Base-by-base conservation (phyloP, 768 basidiomycete species). In the Pisolithus microcarpus region DNA sequence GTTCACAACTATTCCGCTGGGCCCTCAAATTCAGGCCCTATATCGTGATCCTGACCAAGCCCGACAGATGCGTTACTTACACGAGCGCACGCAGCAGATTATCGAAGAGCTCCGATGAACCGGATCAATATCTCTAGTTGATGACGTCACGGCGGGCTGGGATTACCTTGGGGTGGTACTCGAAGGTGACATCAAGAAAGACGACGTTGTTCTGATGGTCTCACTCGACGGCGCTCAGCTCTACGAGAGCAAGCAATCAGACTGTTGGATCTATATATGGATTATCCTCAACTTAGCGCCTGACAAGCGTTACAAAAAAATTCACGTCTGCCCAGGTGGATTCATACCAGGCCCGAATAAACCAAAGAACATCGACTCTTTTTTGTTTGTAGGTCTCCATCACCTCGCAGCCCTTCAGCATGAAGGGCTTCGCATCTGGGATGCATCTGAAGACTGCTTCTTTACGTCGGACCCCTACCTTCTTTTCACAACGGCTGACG, bases 221-320 rank as follows among this genome's bases (percentile, higher is more conserved):
- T 73, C 72, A 0, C 59, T 72, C 4, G 70, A 75, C 48, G 72
- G 72, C 3, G 65, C 69, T 0, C 72, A 75, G 53, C 67, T 75
- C 2, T 51, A 45, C 23, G 42, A 44, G 4, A 52, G 65, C 43
- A 66, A 26, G 54, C 36, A 9, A 3, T 73, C 72, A 0, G 64
- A 61, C 19, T 61, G 59, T 37, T 66, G 65, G 63, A 58, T 67
- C 1, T 60, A 56, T 19, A 69, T 74, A 11, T 71, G 69, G 71
- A 52, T 74, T 10, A 46, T 75, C 5, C 19, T 70, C 0, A 65
- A 72, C 51, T 48, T 67, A 3, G n/a, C 51, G 0, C 72, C 71
- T 0, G 57, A 61, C n/a, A 13, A 48, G 10, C 59, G 62, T 0
- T 69, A 66, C 51, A 66, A 66, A 39, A 70, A 68, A 40, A 49